Evolutionary conservation across 2,329 filamentous ascomycete genomes (phyloP), one percentile per base, ranked within the genome.

Genomic region (Fusarium scirpi): DNA sequence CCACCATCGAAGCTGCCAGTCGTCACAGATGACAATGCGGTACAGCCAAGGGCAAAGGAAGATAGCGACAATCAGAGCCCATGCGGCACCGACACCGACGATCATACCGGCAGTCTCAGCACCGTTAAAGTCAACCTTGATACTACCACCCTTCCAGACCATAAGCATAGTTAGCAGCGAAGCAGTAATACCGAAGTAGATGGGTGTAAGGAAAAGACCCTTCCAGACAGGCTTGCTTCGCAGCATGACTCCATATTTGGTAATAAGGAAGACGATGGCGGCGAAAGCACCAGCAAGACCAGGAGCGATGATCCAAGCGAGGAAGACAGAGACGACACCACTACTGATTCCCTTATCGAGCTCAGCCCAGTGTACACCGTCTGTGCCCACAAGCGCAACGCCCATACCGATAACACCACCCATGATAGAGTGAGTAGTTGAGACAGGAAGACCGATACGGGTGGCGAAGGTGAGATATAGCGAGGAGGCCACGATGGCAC

Each of bases 41-140:
- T 89, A 85, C 40, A 90, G 78, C 81, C 85, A 90, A 7, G 89
- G 88, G 32, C 89, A 78, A 65, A 90, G 84, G 78, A 89, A 89
- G 64, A 85, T 65, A 52, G 76, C 71, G 44, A 87, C 72, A 30
- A 91, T 58, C 0, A 85, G 66, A 12, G 79, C 83, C 63, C 85
- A 87, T 40, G 76, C 86, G 25, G 80, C 82, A 55, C 86, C 86
- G 25, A 85, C 82, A 60, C 85, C 87, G 20, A 90, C 72, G 29
- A 89, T 87, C 70, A 86, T 80, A 57, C 86, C 87, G 16, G 81
- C 82, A 15, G 87, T 82, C 74, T 85, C 80, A 5, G 78, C 79
- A 13, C 84, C 58, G 3, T 1, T 71, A 4, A 76, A 76, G 1
- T 78, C 76, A 58, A 89, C 67, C 46, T 78, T 74, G 69, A 84